Base-by-base conservation (phyloP, 176 grass and related monocot genomes). In the Thinopyrum elongatum region DNA sequence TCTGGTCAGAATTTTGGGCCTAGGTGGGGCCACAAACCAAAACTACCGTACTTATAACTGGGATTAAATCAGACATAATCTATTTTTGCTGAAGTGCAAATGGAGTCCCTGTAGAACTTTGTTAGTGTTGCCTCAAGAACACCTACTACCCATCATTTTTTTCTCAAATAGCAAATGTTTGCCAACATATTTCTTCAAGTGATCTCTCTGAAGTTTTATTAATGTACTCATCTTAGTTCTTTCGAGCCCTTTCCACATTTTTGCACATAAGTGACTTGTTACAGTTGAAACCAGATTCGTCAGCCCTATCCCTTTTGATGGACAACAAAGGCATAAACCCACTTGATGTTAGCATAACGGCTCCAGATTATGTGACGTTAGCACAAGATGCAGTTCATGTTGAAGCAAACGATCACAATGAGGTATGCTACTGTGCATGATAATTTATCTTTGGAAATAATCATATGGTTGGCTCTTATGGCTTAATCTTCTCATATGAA, bases 221-320 rank as follows among this genome's bases (percentile, higher is more conserved):
- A 66, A 21, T 80, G 23, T 80, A 46, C 12, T 60, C 10, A 1
- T 72, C 15, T 69, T 76, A 5, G 3, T 84, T 69, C 2, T 79
- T 80, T 35, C 5, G 1, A 41, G 27, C 38, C 74, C 10, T 80
- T 41, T 76, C 47, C 23, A 39, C 60, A 35, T 12, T 87, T 35
- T 38, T 64, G 12, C 16, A 27, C 17, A 30, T 70, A 35, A 70
- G 10, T 84, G 76, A 84, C 69, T 36, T 85, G 47, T 84, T 70
- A 42, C 19, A 39, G 47, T 78, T 90, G 76, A 76, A 65, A 67
- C 49, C 88, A 94, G 97, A 98, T 88, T 98, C 90, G 4, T 82
- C 86, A 83, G 88, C 90, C 76, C 82, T 98, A 41, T 96, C 93
- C 31, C 92, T 98, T 88, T 83, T 98, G 76, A 92, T 96, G 69